Conservation (phyloP, 352 stramenopile genomes). For the Peronospora destructor region DNA sequence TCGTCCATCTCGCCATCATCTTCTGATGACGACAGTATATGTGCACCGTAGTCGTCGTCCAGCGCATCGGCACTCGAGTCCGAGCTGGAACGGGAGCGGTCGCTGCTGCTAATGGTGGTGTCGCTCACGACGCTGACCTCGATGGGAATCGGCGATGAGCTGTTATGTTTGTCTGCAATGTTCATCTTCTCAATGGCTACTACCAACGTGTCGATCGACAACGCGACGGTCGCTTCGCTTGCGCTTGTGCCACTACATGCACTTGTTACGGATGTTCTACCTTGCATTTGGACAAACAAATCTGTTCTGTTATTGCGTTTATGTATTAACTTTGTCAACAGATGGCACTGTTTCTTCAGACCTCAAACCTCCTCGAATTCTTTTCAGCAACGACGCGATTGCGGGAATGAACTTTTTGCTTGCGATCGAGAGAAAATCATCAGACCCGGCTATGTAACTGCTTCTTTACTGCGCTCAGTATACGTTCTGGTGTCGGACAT, state of each 20-base stretch:
- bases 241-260: slow-evolving; percentile 13
- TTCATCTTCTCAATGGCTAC: slow-evolving; percentile 13
- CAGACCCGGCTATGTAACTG: slow-evolving; percentile 12
- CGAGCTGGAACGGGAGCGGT: slow-evolving; percentile 22
- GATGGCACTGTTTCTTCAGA: background rate
- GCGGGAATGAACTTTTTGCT: slow-evolving; percentile 24
- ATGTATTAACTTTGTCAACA: slow-evolving; percentile 1
- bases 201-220: slow-evolving; percentile 17
- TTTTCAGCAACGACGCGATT: slow-evolving; percentile 20
- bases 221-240: slow-evolving; percentile 17
- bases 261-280: slow-evolving; percentile 11
- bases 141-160: slow-evolving; percentile 11
- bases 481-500: too few species aligned
- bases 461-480: slow-evolving; percentile 4
- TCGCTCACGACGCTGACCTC: slow-evolving; percentile 32
- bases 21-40: slow-evolving; percentile 30
- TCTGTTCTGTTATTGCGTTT: background rate
- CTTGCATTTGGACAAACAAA: slow-evolving; percentile 13
- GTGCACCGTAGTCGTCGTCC: slow-evolving; percentile 36
- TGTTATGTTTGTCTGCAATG: slow-evolving; percentile 8
- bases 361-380: background rate
- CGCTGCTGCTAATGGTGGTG: slow-evolving; percentile 37
- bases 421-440: too few species aligned
- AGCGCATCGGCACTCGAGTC: slow-evolving; percentile 28
- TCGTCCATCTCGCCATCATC: slow-evolving; percentile 34